Evolutionary conservation across 345 rosid genomes (phyloP).

Genomic region (Hirschfeldia incana): DNA sequence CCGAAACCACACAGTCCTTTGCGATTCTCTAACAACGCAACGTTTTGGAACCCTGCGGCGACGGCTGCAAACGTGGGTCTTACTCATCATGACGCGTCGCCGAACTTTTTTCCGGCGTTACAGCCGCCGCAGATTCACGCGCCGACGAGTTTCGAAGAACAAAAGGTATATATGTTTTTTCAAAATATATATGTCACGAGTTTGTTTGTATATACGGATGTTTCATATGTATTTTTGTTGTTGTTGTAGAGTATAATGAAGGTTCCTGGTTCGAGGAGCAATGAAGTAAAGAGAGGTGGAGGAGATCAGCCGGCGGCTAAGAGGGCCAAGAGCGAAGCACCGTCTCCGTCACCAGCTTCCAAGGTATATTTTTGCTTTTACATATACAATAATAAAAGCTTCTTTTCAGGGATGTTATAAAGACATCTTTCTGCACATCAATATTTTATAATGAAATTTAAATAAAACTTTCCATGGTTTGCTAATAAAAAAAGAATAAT

Average conservation of each 20-base stretch:
- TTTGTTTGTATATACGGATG: background rate
- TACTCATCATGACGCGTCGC: slow-evolving; percentile 52
- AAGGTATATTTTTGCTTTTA: slow-evolving; percentile 55
- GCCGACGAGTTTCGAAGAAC: slow-evolving; percentile 50
- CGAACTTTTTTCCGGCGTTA: slow-evolving; percentile 60
- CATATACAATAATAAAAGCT: slow-evolving; percentile 18
- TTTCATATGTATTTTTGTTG: slow-evolving; percentile 2
- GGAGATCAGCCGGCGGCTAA: slow-evolving; percentile 57
- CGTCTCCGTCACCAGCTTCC: slow-evolving; percentile 78
- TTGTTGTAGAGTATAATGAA: slow-evolving; percentile 49
- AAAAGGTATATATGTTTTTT: slow-evolving; percentile 35
- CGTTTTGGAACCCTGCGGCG: slow-evolving; percentile 69
- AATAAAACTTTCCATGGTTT: background rate
- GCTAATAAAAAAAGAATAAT: slow-evolving; percentile 4
- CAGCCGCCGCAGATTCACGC: slow-evolving; percentile 56
- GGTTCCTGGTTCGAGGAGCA: slow-evolving; percentile 49
- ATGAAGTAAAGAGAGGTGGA: slow-evolving; percentile 77
- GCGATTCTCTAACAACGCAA: slow-evolving; percentile 87
- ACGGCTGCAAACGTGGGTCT: slow-evolving; percentile 54
- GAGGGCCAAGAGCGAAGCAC: slow-evolving; percentile 72
- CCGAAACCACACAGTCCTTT: slow-evolving; percentile 20
- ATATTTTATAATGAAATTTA: slow-evolving; percentile 10
- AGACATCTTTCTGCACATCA: slow-evolving; percentile 26
- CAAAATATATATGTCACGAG: background rate
- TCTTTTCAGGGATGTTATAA: background rate